Evolutionary conservation across 441 rosid species (phyloP), one percentile per base, ranked within the genome.

Genomic region (Brassica balearica): DNA sequence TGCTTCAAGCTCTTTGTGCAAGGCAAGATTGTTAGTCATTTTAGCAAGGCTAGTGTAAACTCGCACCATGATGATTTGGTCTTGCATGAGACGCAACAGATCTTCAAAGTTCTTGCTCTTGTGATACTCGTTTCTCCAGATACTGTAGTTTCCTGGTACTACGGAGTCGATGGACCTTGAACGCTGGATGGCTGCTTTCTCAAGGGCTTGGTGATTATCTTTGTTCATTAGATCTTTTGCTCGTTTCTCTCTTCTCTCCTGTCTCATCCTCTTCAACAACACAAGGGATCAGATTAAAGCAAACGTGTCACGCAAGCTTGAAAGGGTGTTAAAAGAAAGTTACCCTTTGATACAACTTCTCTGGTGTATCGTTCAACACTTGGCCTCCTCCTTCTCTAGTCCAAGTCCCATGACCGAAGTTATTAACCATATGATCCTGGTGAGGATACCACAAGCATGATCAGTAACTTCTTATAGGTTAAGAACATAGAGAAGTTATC

Each of bases 61-160:
- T 85, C 89, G 86, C 29, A 94, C 92, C 99, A 93, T 93, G 74
- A 91, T 91, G 87, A 88, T 88, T 80, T 95, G 97, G 84, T 95
- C 99, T 69, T 95, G 82, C 85, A 91, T 79, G 75, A 92, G 82
- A 82, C 84, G 88, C 32, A 93, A 87, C 5, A 93, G 84, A 53
- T 90, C 89, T 86, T 92, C 94, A 17, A 68, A 68, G 78, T 80
- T 32, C 73, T 88, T 93, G 60, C 87, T 88, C 36, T 84, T 90
- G 70, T 82, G 91, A 20, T 84, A 88, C 43, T 96, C 98, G 71
- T 74, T 89, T 79, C 89, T 86, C 99, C 99, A 96, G 79, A 92
- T 79, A 81, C 80, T 90, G 83, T 90, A 96, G 72, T 93, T 95
- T 27, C 99, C 99, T 61, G 90, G 74, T 81, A 89, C 87, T 22